Conservation (phyloP, 768 basidiomycete genomes). For the Rubroboletus pulcherrimus region DNA sequence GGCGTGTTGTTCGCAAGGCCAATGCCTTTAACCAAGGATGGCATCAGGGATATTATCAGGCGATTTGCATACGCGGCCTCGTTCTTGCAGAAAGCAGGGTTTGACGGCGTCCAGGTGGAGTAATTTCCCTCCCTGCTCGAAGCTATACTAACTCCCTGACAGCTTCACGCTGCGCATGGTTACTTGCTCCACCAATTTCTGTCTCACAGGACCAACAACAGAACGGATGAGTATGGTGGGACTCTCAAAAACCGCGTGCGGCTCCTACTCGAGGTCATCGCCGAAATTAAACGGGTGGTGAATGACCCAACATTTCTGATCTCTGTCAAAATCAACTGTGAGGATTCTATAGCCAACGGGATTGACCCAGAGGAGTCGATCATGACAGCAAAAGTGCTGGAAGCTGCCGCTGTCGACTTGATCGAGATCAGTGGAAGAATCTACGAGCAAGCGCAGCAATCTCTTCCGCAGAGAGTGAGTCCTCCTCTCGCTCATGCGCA, state of each 20-base stretch:
- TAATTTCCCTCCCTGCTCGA: neutral
- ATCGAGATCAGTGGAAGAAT: slow-evolving; percentile 41
- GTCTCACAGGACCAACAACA: slow-evolving; percentile 40
- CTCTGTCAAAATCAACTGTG: slow-evolving; percentile 34
- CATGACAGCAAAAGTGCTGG: slow-evolving; percentile 30
- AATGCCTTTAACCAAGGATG: slow-evolving; percentile 39
- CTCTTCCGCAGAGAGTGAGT: slow-evolving; percentile 10
- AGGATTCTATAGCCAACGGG: slow-evolving; percentile 28
- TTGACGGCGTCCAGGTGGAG: slow-evolving; percentile 58
- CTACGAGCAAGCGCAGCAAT: slow-evolving; percentile 25
- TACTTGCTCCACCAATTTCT: slow-evolving; percentile 48
- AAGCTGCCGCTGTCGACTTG: slow-evolving; percentile 35
- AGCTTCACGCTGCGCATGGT: slow-evolving; percentile 45
- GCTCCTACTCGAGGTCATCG: slow-evolving; percentile 44
- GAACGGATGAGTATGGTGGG: slow-evolving; percentile 59
- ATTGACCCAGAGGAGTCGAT: slow-evolving; percentile 33
- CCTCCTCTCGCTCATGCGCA: neutral
- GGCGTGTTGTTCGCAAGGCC: slow-evolving; percentile 32
- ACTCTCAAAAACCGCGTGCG: slow-evolving; percentile 47
- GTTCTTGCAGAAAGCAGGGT: slow-evolving; percentile 54
- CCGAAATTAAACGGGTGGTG: slow-evolving; percentile 41
- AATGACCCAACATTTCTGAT: slow-evolving; percentile 27
- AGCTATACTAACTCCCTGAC: neutral
- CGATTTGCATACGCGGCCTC: slow-evolving; percentile 52
- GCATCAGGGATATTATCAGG: slow-evolving; percentile 48